Conservation (phyloP, 345 rosid species). For the Dipteronia dyeriana region DNA sequence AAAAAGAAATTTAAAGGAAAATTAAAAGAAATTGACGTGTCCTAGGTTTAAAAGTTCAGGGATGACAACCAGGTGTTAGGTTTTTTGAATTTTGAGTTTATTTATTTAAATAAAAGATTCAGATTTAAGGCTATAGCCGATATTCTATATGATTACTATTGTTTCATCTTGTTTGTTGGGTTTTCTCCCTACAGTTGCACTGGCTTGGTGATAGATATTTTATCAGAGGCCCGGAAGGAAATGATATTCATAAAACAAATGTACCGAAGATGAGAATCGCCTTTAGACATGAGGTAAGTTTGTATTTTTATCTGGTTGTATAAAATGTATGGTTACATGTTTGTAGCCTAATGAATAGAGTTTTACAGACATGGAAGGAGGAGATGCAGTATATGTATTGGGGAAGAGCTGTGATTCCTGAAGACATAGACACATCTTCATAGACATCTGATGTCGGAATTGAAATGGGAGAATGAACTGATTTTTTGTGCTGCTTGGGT, state of each 20-base stretch:
- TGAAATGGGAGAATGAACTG: constrained; percentile 7
- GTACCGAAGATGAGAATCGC: constrained; percentile 44
- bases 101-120: background rate
- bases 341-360: constrained; percentile 10
- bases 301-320: background rate
- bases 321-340: background rate
- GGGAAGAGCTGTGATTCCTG: constrained; percentile 37
- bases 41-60: background rate
- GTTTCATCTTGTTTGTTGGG: background rate
- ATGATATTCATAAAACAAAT: constrained; percentile 53
- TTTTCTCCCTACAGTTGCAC: constrained; percentile 34
- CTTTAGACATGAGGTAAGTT: constrained; percentile 43
- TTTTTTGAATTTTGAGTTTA: background rate
- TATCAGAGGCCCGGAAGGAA: constrained; percentile 47
- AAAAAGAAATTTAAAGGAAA: background rate
- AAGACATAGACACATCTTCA: constrained; percentile 34
- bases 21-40: background rate
- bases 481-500: background rate
- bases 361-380: constrained; percentile 56
- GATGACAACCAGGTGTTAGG: background rate
- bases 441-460: background rate
- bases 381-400: constrained; percentile 52
- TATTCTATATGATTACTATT: background rate
- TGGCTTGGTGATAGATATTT: constrained; percentile 52
- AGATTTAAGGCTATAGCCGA: background rate